Conservation (phyloP, 805 yeast species). For the Candida verbasci region DNA sequence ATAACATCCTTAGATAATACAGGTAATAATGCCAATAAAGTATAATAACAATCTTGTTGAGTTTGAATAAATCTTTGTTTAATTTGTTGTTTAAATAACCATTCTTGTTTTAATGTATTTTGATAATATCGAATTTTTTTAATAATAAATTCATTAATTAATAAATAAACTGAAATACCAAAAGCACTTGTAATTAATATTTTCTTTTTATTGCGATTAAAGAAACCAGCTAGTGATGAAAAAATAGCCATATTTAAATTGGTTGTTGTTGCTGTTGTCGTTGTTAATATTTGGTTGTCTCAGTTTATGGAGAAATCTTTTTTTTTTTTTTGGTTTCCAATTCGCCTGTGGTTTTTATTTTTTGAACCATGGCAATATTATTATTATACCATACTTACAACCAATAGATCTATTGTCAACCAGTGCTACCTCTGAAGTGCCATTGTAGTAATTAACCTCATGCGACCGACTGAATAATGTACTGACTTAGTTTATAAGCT, state of each 20-base stretch:
- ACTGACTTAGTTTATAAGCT: too few species aligned
- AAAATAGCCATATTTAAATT: slow-evolving; percentile 32
- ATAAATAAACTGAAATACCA: slow-evolving; percentile 30
- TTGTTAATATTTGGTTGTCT: neutral
- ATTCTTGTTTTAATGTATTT: slow-evolving; percentile 35
- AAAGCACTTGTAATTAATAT: slow-evolving; percentile 29
- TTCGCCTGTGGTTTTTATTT: too few species aligned
- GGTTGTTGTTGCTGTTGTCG: neutral
- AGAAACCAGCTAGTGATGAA: slow-evolving; percentile 35
- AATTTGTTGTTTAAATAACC: slow-evolving; percentile 46
- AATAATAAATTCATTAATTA: slow-evolving; percentile 35
- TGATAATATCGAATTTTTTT: slow-evolving; percentile 37
- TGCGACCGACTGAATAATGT: too few species aligned
- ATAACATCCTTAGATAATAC: slow-evolving; percentile 64
- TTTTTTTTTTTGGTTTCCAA: slow-evolving; percentile 14
- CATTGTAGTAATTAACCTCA: too few species aligned
- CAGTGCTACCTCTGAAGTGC: too few species aligned
- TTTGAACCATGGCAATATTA: neutral
- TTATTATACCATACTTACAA: neutral
- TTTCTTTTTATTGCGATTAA: slow-evolving; percentile 37
- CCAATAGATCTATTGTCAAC: too few species aligned
- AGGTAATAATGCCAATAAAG: slow-evolving; percentile 78
- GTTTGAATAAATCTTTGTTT: slow-evolving; percentile 85
- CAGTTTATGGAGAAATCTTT: neutral
- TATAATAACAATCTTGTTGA: slow-evolving; percentile 82